phyloP scores from a whole-genome alignment of 495 filamentous ascomycete genomes.

The Penicillium steckii region DNA sequence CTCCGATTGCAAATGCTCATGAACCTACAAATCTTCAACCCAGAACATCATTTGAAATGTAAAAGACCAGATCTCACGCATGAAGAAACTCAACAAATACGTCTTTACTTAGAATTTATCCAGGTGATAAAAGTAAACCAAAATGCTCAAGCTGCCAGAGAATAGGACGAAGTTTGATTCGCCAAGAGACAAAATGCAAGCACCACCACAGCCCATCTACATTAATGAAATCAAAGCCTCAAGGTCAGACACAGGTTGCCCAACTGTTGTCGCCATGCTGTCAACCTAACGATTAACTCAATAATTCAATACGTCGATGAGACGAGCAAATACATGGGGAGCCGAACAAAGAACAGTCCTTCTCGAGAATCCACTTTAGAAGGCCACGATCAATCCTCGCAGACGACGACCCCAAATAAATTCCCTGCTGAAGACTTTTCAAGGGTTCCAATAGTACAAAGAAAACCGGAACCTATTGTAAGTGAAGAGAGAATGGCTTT shows the following conservation, averaged over 20 bases:
- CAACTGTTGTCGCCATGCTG: too few relatives aligned
- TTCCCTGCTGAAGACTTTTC: neutral
- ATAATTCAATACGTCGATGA: too few relatives aligned
- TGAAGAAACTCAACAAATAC: neutral
- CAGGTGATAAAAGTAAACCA: conserved; percentile 12
- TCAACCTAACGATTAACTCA: too few relatives aligned
- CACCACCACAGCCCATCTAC: conserved; percentile 7
- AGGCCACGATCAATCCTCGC: neutral
- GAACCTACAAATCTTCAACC: neutral
- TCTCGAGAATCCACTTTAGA: neutral
- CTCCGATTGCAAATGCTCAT: neutral
- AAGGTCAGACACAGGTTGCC: neutral
- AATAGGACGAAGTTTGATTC: conserved; percentile 11
- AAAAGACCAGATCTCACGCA: neutral
- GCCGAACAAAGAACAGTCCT: neutral
- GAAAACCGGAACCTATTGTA: neutral
- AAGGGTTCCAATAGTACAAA: neutral
- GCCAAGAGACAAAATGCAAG: conserved; percentile 2
- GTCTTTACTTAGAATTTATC: neutral
- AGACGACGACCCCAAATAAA: neutral
- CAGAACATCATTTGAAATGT: conserved; percentile 17
- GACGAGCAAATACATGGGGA: neutral
- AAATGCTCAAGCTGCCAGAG: conserved; percentile 15
- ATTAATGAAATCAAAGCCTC: neutral
- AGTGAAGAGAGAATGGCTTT: neutral